A percentile compares a stretch with the other conserved stretches of the same genome.
phyloP scores from a whole-genome alignment of 257 asterid species.

The Solanum gandarillasii region DNA sequence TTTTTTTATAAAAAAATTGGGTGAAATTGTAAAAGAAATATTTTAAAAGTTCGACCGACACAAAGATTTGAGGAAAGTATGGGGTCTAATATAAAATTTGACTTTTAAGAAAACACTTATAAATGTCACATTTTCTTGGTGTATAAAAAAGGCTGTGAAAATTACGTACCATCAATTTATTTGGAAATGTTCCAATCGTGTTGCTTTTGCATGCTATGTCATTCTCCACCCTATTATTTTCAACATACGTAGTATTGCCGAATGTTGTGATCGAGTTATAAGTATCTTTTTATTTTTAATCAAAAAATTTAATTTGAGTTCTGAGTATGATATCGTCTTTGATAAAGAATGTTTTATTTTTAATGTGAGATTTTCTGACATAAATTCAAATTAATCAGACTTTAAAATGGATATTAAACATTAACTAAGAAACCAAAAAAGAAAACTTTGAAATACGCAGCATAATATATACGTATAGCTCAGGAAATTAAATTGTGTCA shows the following conservation, averaged over 20 bases:
- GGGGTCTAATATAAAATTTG: conserved; percentile 24
- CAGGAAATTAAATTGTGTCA: not conserved
- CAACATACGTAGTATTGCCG: fast-evolving
- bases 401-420: too few species aligned
- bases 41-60: conserved; percentile 32
- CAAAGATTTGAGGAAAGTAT: conserved; percentile 8
- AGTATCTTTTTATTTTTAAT: fast-evolving
- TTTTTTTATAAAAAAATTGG: not conserved
- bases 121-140: not conserved
- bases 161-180: not conserved
- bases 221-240: not conserved
- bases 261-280: not conserved
- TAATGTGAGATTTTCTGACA: not conserved
- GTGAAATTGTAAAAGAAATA: not conserved
- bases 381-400: not conserved
- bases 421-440: not conserved
- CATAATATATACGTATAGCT: not conserved
- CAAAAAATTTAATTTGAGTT: not conserved
- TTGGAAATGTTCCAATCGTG: conserved; percentile 3
- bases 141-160: conserved; percentile 4
- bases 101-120: conserved; percentile 2
- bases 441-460: not conserved
- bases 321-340: not conserved
- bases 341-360: not conserved
- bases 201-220: not conserved